These are phyloP conservation scores for Kuraishia floccosa DNA, from an alignment of 805 yeast genomes.

Conservation along the genomic window DNA sequence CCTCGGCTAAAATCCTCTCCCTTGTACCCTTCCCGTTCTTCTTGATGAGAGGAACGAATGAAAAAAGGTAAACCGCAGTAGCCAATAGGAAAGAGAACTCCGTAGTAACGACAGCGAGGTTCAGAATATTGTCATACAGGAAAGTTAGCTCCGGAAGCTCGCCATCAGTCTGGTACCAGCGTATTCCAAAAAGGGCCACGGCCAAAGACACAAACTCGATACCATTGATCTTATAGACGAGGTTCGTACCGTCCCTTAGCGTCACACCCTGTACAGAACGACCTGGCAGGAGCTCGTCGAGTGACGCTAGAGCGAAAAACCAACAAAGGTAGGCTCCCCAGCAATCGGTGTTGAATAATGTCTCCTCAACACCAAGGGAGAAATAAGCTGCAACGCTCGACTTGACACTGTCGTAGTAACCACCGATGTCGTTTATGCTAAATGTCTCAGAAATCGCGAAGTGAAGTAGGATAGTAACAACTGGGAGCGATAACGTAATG, in stretches of 20 bases:
- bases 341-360: conserved; percentile 30
- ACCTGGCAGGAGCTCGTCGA: conserved; percentile 71
- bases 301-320: conserved; percentile 53
- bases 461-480: conserved; percentile 45
- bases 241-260: conserved; percentile 64
- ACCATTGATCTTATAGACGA: conserved; percentile 80
- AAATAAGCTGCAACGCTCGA: conserved; percentile 1
- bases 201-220: conserved; percentile 33
- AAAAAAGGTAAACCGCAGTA: conserved; percentile 48
- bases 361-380: conserved; percentile 8
- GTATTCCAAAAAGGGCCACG: conserved; percentile 28
- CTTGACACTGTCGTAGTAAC: conserved; percentile 26
- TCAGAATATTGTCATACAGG: conserved; percentile 56
- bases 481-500: conserved; percentile 59
- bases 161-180: conserved; percentile 41
- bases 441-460: conserved; percentile 52
- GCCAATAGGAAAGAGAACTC: conserved; percentile 57
- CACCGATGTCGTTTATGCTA: conserved; percentile 32
- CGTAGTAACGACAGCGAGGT: conserved; percentile 51
- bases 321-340: conserved; percentile 63
- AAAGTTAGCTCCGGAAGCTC: conserved; percentile 72
- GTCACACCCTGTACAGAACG: conserved; percentile 48
- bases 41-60: conserved; percentile 48
- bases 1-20: conserved; percentile 68
- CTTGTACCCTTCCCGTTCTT: conserved; percentile 41